Base-by-base conservation (phyloP, 1,284 basidiomycete genomes). In the Ganoderma leucocontextum region DNA sequence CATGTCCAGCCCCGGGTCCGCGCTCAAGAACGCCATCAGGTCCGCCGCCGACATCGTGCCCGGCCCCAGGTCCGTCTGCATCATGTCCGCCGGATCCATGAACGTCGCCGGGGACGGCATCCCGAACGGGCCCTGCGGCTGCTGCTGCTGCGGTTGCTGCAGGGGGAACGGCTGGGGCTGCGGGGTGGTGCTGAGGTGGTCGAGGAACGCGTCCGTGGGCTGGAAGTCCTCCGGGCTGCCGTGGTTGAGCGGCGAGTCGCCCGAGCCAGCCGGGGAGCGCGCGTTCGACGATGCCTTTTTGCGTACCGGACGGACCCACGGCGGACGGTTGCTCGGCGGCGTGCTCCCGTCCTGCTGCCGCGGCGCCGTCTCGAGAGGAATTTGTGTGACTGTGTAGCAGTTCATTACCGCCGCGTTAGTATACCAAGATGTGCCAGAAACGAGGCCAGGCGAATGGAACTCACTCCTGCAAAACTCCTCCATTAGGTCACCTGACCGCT, bases 401-500 rank as follows among this genome's bases (percentile, higher is more conserved):
- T 15, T 2, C 19, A 59, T 22, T 39, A 58, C 44, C 10, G 1
- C 29, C 22, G 47, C 60, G 8, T 41, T 53, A n/a, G 13, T 8
- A 39, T 2, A 12, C 19, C 6, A 13, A n/a, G 33, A 10, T 13
- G 47, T 13, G 47, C n/a, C 41, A 7, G n/a, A 36, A 41, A 17
- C 29, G 55, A 64, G 57, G 49, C 38, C 5, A 15, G 25, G 29
- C 29, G 33, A 19, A 17, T 7, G 41, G 41, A 10, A 87, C 92
- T 82, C 78, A 95, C 95, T 83, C 76, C 95, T 89, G 82, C 95
- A 96, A 75, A 96, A 95, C 78, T 96, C 95, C 79, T 96, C 95
- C 85, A 97, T 92, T 47, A 96, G 86, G 80, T 96, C 95, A 53
- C 95, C 94, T 60, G 92, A 95, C 59, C 95, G 85, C 63, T 95